Evolutionary conservation across 179 eudicot species (phyloP), one percentile per base, ranked within the genome.

Genomic region (Heliamphora pulchella): DNA sequence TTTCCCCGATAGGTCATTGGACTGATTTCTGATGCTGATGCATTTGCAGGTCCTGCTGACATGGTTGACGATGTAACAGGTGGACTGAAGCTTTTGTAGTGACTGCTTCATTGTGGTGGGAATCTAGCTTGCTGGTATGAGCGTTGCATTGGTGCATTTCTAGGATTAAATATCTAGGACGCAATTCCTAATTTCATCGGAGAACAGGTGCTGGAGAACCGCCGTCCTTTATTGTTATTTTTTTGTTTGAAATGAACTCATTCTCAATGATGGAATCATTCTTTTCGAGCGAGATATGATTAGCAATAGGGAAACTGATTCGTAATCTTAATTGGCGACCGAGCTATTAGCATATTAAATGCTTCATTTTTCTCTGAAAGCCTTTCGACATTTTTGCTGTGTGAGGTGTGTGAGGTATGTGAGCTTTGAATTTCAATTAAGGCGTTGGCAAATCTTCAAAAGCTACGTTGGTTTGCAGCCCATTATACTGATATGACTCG

Each of bases 51-150:
- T 1, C 80, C 80, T 75, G 78, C 78, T 2, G 68, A 75, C 53
- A 43, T 75, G 78, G 78, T 75, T 59, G 78, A 75, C 18, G 78
- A 75, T 5, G 78, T 75, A 17, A 75, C 78, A 14, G 77, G 77
- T 43, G 78, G 68, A 9, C 67, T 75, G 22, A 75, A 75, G 78
- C 78, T 75, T 41, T 59, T 75, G 67, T 75, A 75, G 53, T 9
- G 31, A 75, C 48, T 6, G 65, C 22, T 18, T 18, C 62, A 73
- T 51, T 3, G 2, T 31, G 31, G 31, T 31, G 31, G 31, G 31
- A 31, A 31, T 31, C 31, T 31, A 31, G 31, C 31, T 31, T 31
- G 31, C 31, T 31, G 31, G 31, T 31, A 31, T 31, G 31, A 31
- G 31, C 31, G 31, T 31, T 31, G 31, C 31, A 31, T 31, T 31